These are phyloP conservation scores for Paramecium biaurelia DNA, from an alignment of 73 alveolate genomes.

Conservation along the genomic window DNA sequence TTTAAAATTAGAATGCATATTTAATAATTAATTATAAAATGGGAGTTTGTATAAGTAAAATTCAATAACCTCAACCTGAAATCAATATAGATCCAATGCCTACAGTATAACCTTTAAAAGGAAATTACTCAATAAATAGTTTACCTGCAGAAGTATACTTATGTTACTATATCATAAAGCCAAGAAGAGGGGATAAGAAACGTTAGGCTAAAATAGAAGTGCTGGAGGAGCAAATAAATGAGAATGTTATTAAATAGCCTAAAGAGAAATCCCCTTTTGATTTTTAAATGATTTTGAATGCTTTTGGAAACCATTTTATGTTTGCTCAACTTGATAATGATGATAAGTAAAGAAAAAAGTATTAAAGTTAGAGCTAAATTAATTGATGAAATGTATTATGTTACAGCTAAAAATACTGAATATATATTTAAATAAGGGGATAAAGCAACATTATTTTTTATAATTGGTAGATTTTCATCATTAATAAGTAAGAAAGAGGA, in stretches of 20 bases:
- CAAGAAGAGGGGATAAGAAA: conserved; percentile 47
- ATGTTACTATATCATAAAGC: neutral
- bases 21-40: neutral
- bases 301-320: conserved; percentile 10
- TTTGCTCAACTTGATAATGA: conserved; percentile 32
- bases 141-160: conserved; percentile 7
- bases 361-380: conserved; percentile 44
- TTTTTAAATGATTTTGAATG: conserved; percentile 41
- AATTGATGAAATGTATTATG: conserved; percentile 56
- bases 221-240: neutral
- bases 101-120: neutral
- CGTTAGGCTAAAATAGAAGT: conserved; percentile 39
- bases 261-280: neutral
- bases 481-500: conserved; percentile 43
- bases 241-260: neutral
- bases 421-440: conserved; percentile 56
- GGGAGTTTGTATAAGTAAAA: conserved; percentile 44
- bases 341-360: conserved; percentile 3
- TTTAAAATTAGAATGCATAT: neutral
- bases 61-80: neutral
- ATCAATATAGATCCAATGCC: neutral
- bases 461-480: neutral
- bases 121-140: neutral
- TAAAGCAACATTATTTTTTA: conserved; percentile 52
- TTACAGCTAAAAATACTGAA: neutral